Percentiles rank a stretch among this genome's conserved stretches.
These are phyloP conservation scores for Cercospora sp. DNA, from an alignment of 2,329 filamentous ascomycete species.

Conservation along the genomic window DNA sequence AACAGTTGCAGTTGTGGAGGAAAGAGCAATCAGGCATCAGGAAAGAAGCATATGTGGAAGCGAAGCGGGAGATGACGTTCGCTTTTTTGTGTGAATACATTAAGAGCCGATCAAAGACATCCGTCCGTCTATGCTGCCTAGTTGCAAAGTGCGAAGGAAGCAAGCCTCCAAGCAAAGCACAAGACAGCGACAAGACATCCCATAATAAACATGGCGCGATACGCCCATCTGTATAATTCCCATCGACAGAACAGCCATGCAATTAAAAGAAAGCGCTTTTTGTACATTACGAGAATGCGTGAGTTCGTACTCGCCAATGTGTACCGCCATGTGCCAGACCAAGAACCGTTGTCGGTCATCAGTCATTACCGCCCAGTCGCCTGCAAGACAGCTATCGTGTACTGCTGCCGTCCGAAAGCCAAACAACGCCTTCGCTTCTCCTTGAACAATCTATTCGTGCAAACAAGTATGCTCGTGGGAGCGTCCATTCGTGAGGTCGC, in stretches of 20 bases:
- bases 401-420: background rate
- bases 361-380: background rate
- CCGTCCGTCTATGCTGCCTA: background rate
- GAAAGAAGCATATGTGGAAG: too few relatives aligned
- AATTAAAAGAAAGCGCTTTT: background rate
- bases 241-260: background rate
- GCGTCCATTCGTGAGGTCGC: background rate
- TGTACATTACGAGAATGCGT: constrained; percentile 5
- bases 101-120: background rate
- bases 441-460: background rate
- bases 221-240: background rate
- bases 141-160: background rate
- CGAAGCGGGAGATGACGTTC: background rate
- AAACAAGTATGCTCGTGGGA: background rate
- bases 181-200: background rate
- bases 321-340: background rate
- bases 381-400: background rate
- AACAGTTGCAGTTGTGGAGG: background rate
- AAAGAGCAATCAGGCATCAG: background rate
- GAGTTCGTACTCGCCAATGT: background rate
- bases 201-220: background rate
- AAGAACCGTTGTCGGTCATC: background rate
- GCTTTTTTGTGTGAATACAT: background rate
- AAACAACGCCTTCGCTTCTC: constrained; percentile 8
- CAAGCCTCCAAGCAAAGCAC: background rate